A percentile compares a stretch with the other conserved stretches of the same genome.
Evolutionary conservation across 495 filamentous ascomycete species (phyloP).

Genomic region (Evansstolkia leycettana): DNA sequence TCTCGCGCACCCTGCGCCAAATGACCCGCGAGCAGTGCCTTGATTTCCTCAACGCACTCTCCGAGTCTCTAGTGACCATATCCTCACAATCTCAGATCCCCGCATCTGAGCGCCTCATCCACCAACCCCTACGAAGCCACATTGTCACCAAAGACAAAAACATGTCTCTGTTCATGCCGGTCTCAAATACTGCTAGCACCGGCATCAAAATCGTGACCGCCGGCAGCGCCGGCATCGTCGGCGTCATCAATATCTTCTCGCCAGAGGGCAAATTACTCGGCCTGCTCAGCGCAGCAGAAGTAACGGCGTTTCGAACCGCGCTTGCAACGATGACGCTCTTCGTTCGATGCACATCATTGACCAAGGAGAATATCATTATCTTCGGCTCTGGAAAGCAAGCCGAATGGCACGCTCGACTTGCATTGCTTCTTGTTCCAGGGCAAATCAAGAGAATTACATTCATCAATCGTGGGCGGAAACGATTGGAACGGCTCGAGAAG

Average conservation of each 20-base stretch:
- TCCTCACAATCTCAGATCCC: constrained; percentile 14
- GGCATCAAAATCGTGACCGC: constrained; percentile 54
- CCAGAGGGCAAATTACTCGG: constrained; percentile 57
- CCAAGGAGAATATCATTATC: constrained; percentile 37
- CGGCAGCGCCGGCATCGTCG: constrained; percentile 36
- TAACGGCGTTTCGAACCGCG: constrained; percentile 92
- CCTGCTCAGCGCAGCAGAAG: constrained; percentile 68
- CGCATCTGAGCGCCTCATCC: constrained; percentile 22
- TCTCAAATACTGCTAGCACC: constrained; percentile 40
- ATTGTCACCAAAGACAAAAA: constrained; percentile 48
- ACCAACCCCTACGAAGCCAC: constrained; percentile 67
- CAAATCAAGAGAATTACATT: constrained; percentile 63
- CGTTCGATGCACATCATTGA: constrained; percentile 36
- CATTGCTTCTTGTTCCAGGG: constrained; percentile 47
- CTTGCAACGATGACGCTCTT: constrained; percentile 66
- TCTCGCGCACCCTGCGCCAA: constrained; percentile 23
- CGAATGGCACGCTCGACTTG: constrained; percentile 82
- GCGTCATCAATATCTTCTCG: constrained; percentile 68
- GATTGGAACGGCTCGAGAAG: constrained; percentile 22
- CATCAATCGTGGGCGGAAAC: constrained; percentile 56
- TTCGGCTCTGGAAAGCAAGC: constrained; percentile 86
- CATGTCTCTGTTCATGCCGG: constrained; percentile 89
- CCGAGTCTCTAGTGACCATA: constrained; percentile 18
- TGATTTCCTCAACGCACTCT: constrained; percentile 18
- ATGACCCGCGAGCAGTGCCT: constrained; percentile 23